phyloP scores from a whole-genome alignment of 2,329 filamentous ascomycete species.

The Pseudopyrenochaeta lycopersici region DNA sequence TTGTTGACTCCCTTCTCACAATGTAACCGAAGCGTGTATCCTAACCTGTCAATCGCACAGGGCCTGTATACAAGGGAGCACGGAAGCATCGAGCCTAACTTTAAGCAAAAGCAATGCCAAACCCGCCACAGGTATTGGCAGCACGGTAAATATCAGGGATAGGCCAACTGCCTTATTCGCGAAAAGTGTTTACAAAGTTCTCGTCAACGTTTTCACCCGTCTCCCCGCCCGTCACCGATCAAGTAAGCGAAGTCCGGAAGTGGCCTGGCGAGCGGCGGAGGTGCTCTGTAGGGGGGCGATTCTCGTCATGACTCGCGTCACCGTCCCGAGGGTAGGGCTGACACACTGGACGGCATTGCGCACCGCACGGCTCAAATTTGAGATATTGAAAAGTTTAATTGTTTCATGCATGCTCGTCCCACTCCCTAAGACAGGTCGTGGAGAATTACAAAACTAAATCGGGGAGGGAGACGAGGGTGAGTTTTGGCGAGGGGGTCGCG shows the following conservation, averaged over 20 bases:
- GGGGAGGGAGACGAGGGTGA: too few species aligned
- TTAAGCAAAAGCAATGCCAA: neutral
- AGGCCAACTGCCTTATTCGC: slow-evolving; percentile 5
- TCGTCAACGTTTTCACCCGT: slow-evolving; percentile 6
- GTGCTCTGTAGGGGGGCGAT: neutral
- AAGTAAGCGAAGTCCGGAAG: slow-evolving; percentile 1
- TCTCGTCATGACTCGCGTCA: slow-evolving; percentile 8
- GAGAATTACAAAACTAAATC: too few species aligned
- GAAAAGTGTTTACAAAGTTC: slow-evolving; percentile 4
- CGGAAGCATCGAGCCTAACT: too few species aligned
- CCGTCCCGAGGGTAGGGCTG: slow-evolving; percentile 4
- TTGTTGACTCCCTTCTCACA: slow-evolving; percentile 8
- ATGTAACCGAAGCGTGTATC: slow-evolving; percentile 4
- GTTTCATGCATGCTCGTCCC: neutral
- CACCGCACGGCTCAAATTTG: neutral
- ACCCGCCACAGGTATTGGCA: neutral
- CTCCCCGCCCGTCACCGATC: slow-evolving; percentile 3
- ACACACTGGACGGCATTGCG: slow-evolving; percentile 9
- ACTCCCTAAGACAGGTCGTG: neutral
- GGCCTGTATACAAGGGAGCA: slow-evolving; percentile 7
- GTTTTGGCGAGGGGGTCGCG: too few species aligned
- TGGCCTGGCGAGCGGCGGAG: slow-evolving; percentile 3
- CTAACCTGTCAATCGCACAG: slow-evolving; percentile 9
- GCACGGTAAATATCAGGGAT: slow-evolving; percentile 10
- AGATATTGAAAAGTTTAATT: neutral